phyloP scores from a whole-genome alignment of 2,329 filamentous ascomycete species.

The Ophiostoma angusticollis region DNA sequence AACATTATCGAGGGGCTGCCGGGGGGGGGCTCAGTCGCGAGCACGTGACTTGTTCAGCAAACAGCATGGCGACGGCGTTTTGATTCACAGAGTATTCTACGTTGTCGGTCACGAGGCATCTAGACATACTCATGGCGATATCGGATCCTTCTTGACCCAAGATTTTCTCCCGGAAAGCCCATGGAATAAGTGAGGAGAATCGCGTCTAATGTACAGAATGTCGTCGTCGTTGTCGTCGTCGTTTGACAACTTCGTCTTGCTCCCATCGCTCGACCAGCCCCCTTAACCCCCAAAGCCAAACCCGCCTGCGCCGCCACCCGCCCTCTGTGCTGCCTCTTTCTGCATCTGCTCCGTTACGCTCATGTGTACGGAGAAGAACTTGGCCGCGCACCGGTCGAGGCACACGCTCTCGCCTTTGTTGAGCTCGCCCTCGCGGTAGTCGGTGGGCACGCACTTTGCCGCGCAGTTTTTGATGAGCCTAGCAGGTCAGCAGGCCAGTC shows the following conservation, averaged over 20 bases:
- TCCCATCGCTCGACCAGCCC: background rate
- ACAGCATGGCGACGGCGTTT: conserved; percentile 2
- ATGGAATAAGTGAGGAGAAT: too few species aligned
- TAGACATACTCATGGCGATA: background rate
- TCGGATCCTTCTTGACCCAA: background rate
- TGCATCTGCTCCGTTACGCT: conserved; percentile 97
- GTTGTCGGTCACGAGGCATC: too few species aligned
- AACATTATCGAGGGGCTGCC: conserved; percentile 33
- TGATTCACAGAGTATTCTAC: background rate
- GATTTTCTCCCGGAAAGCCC: too few species aligned
- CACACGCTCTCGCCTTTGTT: conserved; percentile 99
- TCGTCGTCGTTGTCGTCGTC: background rate
- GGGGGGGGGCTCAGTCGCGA: background rate
- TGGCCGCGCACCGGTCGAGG: conserved; percentile 90
- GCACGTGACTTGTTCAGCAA: background rate
- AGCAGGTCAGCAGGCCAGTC: too few species aligned
- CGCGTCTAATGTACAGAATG: background rate
- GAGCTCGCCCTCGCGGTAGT: conserved; percentile 91
- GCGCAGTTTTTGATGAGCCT: conserved; percentile 83
- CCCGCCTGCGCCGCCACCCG: conserved; percentile 36
- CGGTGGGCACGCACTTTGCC: conserved; percentile 80
- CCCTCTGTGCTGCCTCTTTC: conserved; percentile 60
- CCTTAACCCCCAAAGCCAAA: conserved; percentile 15
- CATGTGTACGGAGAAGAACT: conserved; percentile 98
- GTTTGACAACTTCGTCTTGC: too few species aligned